Percentiles rank a stretch among this genome's conserved stretches.
phyloP scores from a whole-genome alignment of 306 rosid species.

The Sechiopsis laciniata region DNA sequence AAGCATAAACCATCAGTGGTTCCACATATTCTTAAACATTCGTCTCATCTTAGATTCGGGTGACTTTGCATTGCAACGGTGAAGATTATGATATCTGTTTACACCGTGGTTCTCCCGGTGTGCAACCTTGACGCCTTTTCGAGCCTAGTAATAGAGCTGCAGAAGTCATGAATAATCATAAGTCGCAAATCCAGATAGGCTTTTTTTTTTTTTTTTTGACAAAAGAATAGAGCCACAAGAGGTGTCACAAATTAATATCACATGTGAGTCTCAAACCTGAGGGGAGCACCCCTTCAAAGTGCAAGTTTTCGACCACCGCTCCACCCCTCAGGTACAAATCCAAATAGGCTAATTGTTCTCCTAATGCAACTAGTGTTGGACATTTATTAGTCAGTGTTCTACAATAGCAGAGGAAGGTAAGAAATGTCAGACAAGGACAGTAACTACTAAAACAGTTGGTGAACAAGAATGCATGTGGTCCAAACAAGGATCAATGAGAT shows the following conservation, averaged over 20 bases:
- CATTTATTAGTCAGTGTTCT: background rate
- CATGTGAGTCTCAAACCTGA: too few species aligned
- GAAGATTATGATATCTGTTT: background rate
- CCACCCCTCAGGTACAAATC: too few species aligned
- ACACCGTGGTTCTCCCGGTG: background rate
- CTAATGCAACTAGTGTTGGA: background rate
- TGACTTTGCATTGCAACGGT: background rate
- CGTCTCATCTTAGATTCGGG: background rate
- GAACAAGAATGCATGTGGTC: conserved; percentile 1
- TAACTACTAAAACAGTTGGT: background rate
- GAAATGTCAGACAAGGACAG: background rate
- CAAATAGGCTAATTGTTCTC: too few species aligned
- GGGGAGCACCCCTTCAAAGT: too few species aligned
- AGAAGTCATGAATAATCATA: background rate
- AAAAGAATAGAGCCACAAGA: too few species aligned
- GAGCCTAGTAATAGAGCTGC: conserved; percentile 3
- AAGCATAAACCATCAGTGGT: conserved; percentile 1
- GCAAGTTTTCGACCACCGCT: too few species aligned
- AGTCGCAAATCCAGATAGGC: too few species aligned
- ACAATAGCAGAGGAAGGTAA: conserved; percentile 9
- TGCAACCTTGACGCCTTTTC: background rate
- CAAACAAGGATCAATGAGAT: conserved; percentile 5
- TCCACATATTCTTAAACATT: background rate
- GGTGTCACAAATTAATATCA: too few species aligned
- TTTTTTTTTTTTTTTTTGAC: too few species aligned